Conservation (phyloP, 2,329 filamentous ascomycete genomes). For the Fusarium sp. region DNA sequence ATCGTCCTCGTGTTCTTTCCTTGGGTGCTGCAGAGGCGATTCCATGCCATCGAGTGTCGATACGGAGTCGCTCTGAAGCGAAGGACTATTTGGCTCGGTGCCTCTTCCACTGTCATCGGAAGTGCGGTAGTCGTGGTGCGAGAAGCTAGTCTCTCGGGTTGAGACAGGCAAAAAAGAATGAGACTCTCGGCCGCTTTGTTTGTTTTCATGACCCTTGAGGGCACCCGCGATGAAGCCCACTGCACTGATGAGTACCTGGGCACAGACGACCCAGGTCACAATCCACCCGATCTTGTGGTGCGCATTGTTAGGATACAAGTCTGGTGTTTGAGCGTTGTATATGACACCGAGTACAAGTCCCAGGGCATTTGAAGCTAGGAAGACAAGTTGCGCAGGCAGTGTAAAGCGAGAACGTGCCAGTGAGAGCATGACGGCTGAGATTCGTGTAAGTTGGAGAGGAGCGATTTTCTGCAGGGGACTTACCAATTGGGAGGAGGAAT, state of each 20-base stretch:
- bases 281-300: conserved; percentile 92
- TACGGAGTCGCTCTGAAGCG: conserved; percentile 71
- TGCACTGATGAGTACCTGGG: conserved; percentile 76
- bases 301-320: conserved; percentile 87
- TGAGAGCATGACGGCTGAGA: conserved; percentile 83
- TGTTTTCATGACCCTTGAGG: neutral
- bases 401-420: conserved; percentile 81
- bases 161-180: conserved; percentile 73
- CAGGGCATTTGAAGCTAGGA: conserved; percentile 71
- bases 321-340: conserved; percentile 84
- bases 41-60: conserved; percentile 65
- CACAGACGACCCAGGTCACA: conserved; percentile 75
- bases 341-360: conserved; percentile 73
- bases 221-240: conserved; percentile 66
- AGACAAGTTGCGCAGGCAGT: conserved; percentile 74
- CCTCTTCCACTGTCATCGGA: conserved; percentile 81
- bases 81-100: conserved; percentile 75
- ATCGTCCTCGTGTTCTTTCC: conserved; percentile 63
- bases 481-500: conserved; percentile 77
- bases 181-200: neutral
- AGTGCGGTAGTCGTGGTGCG: conserved; percentile 63
- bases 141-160: conserved; percentile 47
- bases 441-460: conserved; percentile 11
- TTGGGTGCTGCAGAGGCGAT: conserved; percentile 51
- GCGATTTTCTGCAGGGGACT: conserved; percentile 47